Percentiles rank a stretch among this genome's conserved stretches.
Evolutionary conservation across 345 rosid species (phyloP).

Genomic region (Brassica juncea): DNA sequence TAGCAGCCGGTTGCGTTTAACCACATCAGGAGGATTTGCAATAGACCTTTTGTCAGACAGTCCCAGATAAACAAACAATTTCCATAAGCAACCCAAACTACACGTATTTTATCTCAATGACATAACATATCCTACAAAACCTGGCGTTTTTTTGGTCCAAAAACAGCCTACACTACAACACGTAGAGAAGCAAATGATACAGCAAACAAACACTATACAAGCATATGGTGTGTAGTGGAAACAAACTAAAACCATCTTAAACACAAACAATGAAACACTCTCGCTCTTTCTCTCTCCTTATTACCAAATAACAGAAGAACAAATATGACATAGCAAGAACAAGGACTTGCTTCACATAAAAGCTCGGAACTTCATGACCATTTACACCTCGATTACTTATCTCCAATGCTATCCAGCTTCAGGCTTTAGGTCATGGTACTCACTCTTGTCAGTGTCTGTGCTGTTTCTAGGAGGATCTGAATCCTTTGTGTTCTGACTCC

Average conservation of each 20-base stretch:
- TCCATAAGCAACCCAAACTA: constrained; percentile 6
- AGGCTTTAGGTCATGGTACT: constrained; percentile 35
- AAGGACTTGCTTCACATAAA: constrained; percentile 28
- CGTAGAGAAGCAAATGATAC: constrained; percentile 17
- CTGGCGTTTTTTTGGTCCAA: constrained; percentile 18
- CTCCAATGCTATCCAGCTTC: constrained; percentile 33
- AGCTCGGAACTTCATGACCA: constrained; percentile 13
- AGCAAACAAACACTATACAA: constrained; percentile 38
- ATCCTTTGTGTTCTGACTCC: constrained; percentile 34
- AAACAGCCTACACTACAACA: constrained; percentile 30
- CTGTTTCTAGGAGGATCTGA: constrained; percentile 44
- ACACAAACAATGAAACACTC: constrained; percentile 24
- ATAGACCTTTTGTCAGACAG: background rate
- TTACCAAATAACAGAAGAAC: background rate
- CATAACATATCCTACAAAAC: constrained; percentile 10
- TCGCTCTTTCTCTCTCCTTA: constrained; percentile 4
- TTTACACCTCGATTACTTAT: constrained; percentile 11
- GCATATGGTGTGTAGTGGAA: constrained; percentile 15
- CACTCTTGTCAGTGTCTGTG: constrained; percentile 43
- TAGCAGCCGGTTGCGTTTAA: too few relatives aligned
- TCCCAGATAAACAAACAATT: background rate
- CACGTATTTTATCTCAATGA: constrained; percentile 18
- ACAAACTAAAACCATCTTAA: background rate
- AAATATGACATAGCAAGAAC: constrained; percentile 18
- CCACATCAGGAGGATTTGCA: too few relatives aligned